Conservation (phyloP, 129 eudicot genomes). For the Pittosporum tobira region DNA sequence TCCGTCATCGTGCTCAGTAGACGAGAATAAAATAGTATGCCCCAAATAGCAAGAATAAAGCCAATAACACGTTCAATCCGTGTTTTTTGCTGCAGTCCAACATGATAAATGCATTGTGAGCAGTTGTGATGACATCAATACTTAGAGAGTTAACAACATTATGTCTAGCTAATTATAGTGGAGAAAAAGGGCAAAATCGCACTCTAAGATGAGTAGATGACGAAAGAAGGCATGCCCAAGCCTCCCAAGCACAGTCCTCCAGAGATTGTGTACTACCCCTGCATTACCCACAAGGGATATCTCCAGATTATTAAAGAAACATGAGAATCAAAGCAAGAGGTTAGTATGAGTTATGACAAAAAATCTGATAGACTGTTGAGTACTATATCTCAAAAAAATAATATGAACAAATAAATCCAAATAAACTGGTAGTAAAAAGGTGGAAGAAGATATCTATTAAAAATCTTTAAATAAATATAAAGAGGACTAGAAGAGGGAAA, state of each 20-base stretch:
- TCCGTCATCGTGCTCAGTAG: conserved; percentile 97
- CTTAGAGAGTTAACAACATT: conserved; percentile 5
- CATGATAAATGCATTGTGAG: conserved; percentile 6
- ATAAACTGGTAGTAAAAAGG: not conserved
- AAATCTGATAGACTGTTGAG: not conserved
- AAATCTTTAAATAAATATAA: not conserved
- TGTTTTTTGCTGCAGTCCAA: conserved; percentile 85
- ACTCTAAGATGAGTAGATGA: conserved; percentile 94
- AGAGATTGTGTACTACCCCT: conserved; percentile 73
- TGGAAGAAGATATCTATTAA: not conserved
- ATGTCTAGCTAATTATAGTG: conserved; percentile 14
- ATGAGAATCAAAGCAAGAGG: not conserved
- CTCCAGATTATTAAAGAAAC: conserved; percentile 11
- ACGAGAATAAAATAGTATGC: conserved; percentile 94
- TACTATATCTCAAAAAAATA: not conserved
- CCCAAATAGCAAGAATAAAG: conserved; percentile 94
- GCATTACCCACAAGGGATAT: conserved; percentile 13
- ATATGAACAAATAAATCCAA: too few relatives aligned
- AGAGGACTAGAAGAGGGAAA: not conserved
- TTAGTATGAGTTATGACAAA: not conserved
- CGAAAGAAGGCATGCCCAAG: conserved; percentile 95
- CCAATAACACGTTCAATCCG: conserved; percentile 82
- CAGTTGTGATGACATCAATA: conserved; percentile 2
- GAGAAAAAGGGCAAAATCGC: conserved; percentile 18
- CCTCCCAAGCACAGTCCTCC: conserved; percentile 98